Base-by-base conservation (phyloP, 768 basidiomycete species). In the Asterophora lycoperdoides region DNA sequence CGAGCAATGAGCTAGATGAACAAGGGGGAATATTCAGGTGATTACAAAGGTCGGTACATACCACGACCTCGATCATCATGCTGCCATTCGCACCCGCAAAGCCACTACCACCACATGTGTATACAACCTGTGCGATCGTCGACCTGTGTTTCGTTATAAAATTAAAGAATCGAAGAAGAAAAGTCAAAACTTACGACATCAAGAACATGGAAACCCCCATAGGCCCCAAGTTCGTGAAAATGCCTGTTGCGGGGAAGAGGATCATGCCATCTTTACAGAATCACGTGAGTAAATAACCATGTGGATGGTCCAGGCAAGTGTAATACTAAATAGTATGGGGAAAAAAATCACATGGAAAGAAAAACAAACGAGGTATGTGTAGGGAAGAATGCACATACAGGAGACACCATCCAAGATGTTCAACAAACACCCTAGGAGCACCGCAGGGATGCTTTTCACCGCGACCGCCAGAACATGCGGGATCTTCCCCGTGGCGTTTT, bases 191-290 rank as follows among this genome's bases (percentile, higher is more conserved):
- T 58, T 61, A 85, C 75, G 89, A 83, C 15, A 93, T 77, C 64
- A 94, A 95, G 66, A 95, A 95, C 86, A 97, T 90, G 29, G 93
- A 94, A 1, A 98, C 93, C 2, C 95, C 95, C 64, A 85, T 83
- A 0, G 88, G 80, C 1, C 92, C 94, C 14, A 95, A 81, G 45
- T 80, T 80, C 9, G 77, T 68, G 63, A 99, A 97, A 3, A 89
- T 74, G 2, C 87, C 80, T 8, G 83, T 77, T 0, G 86, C 82
- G 2, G 96, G 96, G 63, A 97, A 99, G 47, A 93, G 84, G 64
- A 92, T 93, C 91, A 97, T 92, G 5, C 95, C 95, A 67, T 98
- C 86, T n/a, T n/a, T n/a, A n/a, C n/a, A n/a, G n/a, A n/a, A n/a
- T n/a, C n/a, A n/a, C n/a, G n/a, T n/a, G n/a, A n/a, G n/a, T n/a